These are phyloP conservation scores for Asterionellopsis glacialis DNA, from an alignment of 108 stramenopile species.

Conservation along the genomic window DNA sequence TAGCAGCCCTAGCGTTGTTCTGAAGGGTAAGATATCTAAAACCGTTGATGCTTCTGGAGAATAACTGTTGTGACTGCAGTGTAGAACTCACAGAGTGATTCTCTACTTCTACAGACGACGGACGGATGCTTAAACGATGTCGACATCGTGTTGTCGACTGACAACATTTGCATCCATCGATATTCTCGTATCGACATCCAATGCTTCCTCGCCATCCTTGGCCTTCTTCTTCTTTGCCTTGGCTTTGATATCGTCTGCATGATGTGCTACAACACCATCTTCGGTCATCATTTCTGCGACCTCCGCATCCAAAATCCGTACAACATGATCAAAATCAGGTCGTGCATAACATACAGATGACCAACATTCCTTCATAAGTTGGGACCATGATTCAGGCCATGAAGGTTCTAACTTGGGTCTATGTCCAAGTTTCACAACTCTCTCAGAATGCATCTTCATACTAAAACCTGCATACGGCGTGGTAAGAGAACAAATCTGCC, in stretches of 20 bases:
- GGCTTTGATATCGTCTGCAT: constrained; percentile 60
- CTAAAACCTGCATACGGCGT: constrained; percentile 69
- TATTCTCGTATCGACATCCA: constrained; percentile 75
- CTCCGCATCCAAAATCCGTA: constrained; percentile 45
- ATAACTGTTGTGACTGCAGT: too few relatives aligned
- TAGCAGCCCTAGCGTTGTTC: too few relatives aligned
- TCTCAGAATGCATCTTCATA: constrained; percentile 71
- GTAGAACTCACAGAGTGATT: too few relatives aligned
- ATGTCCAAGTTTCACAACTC: constrained; percentile 63
- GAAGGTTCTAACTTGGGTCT: constrained; percentile 63
- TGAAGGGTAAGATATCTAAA: too few relatives aligned
- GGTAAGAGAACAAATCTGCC: constrained; percentile 78
- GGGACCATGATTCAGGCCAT: constrained; percentile 76
- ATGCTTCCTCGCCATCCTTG: constrained; percentile 20
- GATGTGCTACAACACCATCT: constrained; percentile 42
- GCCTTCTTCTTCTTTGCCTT: constrained; percentile 51
- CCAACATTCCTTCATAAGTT: constrained; percentile 75
- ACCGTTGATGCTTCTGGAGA: too few relatives aligned
- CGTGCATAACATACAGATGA: constrained; percentile 34
- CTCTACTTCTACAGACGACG: too few relatives aligned
- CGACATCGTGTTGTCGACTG: too few relatives aligned
- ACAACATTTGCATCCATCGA: neutral
- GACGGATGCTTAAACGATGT: too few relatives aligned
- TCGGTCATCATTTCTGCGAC: constrained; percentile 43
- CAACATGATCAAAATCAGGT: constrained; percentile 69